phyloP scores from a whole-genome alignment of 2,329 filamentous ascomycete genomes.

The Aspergillus luchuensis region DNA sequence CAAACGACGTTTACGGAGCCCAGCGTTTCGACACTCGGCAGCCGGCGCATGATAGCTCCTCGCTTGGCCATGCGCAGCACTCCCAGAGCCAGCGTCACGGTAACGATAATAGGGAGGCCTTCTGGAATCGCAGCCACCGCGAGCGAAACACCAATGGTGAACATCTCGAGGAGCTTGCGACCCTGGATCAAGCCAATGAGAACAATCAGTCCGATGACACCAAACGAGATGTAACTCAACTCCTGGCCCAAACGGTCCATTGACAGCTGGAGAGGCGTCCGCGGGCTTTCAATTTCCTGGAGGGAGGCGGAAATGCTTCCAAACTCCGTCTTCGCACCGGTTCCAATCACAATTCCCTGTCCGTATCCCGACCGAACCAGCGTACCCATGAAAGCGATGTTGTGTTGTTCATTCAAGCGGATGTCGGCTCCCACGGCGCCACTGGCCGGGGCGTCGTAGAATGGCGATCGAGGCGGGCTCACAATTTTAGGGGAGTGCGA shows the following conservation, averaged over 20 bases:
- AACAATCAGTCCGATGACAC: constrained; percentile 90
- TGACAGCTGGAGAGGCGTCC: constrained; percentile 88
- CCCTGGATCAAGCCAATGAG: constrained; percentile 88
- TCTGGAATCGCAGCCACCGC: constrained; percentile 96
- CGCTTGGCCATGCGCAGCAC: constrained; percentile 95
- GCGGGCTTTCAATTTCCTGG: constrained; percentile 90
- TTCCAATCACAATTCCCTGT: constrained; percentile 95
- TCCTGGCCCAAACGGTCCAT: constrained; percentile 98
- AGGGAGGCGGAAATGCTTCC: constrained; percentile 93
- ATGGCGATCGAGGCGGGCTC: constrained; percentile 54
- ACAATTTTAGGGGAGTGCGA: constrained; percentile 37
- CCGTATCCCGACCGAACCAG: constrained; percentile 92
- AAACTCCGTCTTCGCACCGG: constrained; percentile 90
- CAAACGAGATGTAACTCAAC: constrained; percentile 94
- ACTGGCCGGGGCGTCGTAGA: constrained; percentile 60
- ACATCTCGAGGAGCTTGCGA: constrained; percentile 87
- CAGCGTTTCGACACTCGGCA: constrained; percentile 95
- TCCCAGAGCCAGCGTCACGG: constrained; percentile 89
- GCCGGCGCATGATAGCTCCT: constrained; percentile 89
- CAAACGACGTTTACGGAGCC: constrained; percentile 99
- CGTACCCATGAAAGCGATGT: constrained; percentile 98
- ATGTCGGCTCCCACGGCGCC: constrained; percentile 66
- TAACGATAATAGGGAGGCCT: constrained; percentile 96
- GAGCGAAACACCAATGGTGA: constrained; percentile 94
- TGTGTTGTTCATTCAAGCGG: constrained; percentile 72